phyloP scores from a whole-genome alignment of 1,284 basidiomycete species.

The Phaffia rhodozyma region DNA sequence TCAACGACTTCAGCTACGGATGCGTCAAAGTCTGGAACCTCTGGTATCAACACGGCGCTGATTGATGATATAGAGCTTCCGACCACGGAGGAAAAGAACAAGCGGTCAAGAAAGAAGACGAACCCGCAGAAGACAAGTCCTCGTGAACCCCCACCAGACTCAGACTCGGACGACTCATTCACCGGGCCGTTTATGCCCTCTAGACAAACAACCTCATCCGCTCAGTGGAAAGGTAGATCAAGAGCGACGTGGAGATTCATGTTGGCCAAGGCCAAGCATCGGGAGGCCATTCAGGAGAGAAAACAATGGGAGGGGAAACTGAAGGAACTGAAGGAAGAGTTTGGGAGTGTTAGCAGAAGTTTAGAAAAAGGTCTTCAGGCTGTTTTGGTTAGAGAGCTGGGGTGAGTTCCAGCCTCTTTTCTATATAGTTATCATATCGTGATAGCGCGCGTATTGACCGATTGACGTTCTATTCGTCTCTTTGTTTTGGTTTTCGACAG shows the following conservation, averaged over 20 bases:
- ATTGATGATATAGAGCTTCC: neutral
- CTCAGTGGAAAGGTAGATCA: neutral
- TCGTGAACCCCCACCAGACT: neutral
- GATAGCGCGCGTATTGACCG: too few relatives aligned
- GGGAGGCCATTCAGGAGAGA: neutral
- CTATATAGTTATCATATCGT: too few relatives aligned
- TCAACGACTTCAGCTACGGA: neutral
- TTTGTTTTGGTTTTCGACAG: too few relatives aligned
- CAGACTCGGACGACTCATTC: slow-evolving; percentile 16
- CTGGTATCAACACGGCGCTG: too few relatives aligned
- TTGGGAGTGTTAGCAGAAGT: neutral
- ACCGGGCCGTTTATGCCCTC: slow-evolving; percentile 2
- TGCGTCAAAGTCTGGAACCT: neutral
- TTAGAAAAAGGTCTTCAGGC: slow-evolving; percentile 13
- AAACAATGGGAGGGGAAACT: slow-evolving; percentile 1
- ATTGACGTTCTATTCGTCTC: too few relatives aligned
- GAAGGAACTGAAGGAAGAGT: slow-evolving; percentile 6
- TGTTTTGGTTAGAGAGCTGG: neutral
- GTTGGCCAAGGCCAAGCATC: slow-evolving; percentile 9
- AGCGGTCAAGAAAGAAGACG: neutral
- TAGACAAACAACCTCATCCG: neutral
- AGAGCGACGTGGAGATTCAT: neutral
- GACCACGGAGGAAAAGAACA: neutral
- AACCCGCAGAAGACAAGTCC: too few relatives aligned
- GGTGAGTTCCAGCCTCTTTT: neutral